These are phyloP conservation scores for Rhodotorula taiwanensis DNA, from an alignment of 768 basidiomycete species.

Conservation along the genomic window DNA sequence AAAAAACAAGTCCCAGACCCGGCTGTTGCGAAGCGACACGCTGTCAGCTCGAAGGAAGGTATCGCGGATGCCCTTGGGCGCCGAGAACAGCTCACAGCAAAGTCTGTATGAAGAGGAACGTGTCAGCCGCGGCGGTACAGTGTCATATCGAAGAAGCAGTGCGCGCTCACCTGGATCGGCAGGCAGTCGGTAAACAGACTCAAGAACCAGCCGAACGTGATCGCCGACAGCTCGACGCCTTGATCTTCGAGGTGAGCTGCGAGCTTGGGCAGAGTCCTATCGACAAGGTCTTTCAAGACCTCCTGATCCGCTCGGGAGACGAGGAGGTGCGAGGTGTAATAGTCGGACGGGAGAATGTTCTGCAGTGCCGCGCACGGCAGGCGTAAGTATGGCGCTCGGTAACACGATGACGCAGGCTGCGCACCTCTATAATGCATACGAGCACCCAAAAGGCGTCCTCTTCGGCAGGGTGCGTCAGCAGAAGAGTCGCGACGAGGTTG, in stretches of 20 bases:
- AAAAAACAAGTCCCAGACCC: constrained; percentile 93
- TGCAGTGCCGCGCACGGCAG: too few relatives aligned
- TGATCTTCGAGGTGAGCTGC: constrained; percentile 67
- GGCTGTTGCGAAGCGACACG: too few relatives aligned
- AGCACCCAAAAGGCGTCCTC: constrained; percentile 98
- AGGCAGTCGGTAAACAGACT: constrained; percentile 93
- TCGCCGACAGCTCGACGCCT: constrained; percentile 82
- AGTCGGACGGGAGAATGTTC: constrained; percentile 78
- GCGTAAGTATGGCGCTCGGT: neutral
- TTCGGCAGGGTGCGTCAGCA: constrained; percentile 87
- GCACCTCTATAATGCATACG: constrained; percentile 67
- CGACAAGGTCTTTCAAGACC: constrained; percentile 80
- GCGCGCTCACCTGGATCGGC: constrained; percentile 71
- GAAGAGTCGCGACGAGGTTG: constrained; percentile 84
- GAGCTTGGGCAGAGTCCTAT: constrained; percentile 40
- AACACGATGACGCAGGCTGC: neutral
- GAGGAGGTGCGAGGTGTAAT: constrained; percentile 84
- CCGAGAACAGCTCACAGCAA: too few relatives aligned
- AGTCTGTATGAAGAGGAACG: neutral
- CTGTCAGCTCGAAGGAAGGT: too few relatives aligned
- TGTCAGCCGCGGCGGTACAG: too few relatives aligned
- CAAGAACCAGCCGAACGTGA: constrained; percentile 98
- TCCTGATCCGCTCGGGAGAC: constrained; percentile 90
- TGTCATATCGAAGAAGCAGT: rapidly evolving
- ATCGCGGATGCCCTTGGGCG: too few relatives aligned